Conservation (phyloP, 73 alveolate genomes). For the Tetrahymena borealis region DNA sequence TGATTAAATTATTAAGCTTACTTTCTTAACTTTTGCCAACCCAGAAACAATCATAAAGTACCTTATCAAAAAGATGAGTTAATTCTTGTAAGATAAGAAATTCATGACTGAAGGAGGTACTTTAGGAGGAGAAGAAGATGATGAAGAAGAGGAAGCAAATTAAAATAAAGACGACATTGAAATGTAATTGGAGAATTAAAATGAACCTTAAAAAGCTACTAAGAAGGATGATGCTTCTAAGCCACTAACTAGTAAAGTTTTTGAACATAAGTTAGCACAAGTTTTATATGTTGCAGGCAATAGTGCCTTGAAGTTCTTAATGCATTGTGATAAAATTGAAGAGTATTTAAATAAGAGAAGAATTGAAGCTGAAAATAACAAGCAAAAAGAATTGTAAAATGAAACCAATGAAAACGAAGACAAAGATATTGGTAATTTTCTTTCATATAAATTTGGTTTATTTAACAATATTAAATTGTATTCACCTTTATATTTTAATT, state of each 20-base stretch:
- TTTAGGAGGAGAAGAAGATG: not conserved
- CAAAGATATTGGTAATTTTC: slow-evolving; percentile 26
- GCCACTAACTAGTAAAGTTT: not conserved
- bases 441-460: too few relatives aligned
- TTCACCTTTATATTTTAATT: not conserved
- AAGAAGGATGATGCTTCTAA: not conserved
- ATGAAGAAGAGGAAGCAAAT: not conserved
- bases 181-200: not conserved
- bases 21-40: not conserved
- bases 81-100: not conserved
- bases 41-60: not conserved
- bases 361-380: slow-evolving; percentile 29
- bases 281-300: slow-evolving; percentile 81
- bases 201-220: too few relatives aligned
- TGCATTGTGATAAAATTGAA: slow-evolving; percentile 67
- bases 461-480: not conserved
- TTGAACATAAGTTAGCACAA: slow-evolving; percentile 61
- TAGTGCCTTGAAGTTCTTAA: slow-evolving; percentile 77
- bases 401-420: slow-evolving; percentile 42
- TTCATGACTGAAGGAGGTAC: not conserved
- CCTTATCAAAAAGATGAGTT: not conserved
- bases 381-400: slow-evolving; percentile 36
- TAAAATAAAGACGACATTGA: not conserved
- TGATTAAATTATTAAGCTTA: not conserved
- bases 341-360: slow-evolving; percentile 47